Base-by-base conservation (phyloP, 163 green algal genomes). In the Smithsoniella earleae region DNA sequence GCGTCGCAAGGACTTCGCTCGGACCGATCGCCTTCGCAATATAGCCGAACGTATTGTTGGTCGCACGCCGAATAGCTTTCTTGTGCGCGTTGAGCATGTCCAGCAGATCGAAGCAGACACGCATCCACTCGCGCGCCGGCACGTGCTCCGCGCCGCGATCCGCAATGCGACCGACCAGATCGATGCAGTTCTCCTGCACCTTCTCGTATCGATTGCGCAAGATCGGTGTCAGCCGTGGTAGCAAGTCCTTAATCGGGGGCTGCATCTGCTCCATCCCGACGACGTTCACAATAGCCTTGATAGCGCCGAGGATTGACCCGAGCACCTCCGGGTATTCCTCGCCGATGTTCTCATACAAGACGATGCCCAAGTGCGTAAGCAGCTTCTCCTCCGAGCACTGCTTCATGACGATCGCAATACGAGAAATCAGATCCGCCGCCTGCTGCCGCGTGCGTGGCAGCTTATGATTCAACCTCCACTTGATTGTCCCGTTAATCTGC, bases 381-480 rank as follows among this genome's bases (percentile, higher is more conserved):
- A 98, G 83, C 84, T 93, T 87, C 83, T 98, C 94, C 83, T 99
- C 93, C 25, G 91, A 85, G 78, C 95, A 99, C 18, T 83, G 76
- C 82, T 93, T 91, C 87, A 98, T 93, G 30, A 97, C 92, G 2
- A 87, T 80, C 1, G 93, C 93, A 75, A 96, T 95, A 72, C 88
- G 85, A 3, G 87, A 84, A 64, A 98, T 96, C 18, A 98, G 85
- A 83, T 98, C 94, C 3, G 92, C 93, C 2, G 94, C 94, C 86
- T 99, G 94, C 84, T 98, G 88, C 34, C 94, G 84, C 69, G 97
- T 90, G 80, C 95, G 93, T 58, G 94, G 89, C 38, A 75, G 85
- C 82, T 97, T 97, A 88, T 98, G 97, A 86, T 99, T 98, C 30
- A 99, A 87, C 31, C 94, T 85, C 94, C 94, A 99, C 86, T 99